These are phyloP conservation scores for Phytophthora ohioensis DNA, from an alignment of 352 stramenopile species.

Conservation along the genomic window DNA sequence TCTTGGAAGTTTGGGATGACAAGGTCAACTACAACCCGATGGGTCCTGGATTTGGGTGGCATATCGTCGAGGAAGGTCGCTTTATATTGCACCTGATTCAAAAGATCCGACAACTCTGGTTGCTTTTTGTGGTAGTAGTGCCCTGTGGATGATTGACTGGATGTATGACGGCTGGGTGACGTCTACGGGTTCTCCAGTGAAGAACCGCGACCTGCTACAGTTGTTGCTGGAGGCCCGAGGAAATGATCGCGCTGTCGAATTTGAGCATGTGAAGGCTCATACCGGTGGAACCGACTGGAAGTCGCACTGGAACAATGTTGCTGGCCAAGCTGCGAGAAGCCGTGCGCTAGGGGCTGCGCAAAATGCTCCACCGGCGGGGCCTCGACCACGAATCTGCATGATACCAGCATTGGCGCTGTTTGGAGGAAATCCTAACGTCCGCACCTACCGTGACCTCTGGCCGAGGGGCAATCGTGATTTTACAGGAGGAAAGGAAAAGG, in stretches of 20 bases:
- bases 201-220: constrained; percentile 25
- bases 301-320: constrained; percentile 25
- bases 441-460: constrained; percentile 15
- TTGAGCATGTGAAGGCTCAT: constrained; percentile 23
- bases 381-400: constrained; percentile 17
- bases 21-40: not conserved
- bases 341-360: constrained; percentile 3
- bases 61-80: not conserved
- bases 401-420: constrained; percentile 2
- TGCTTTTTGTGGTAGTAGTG: constrained; percentile 26
- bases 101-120: constrained; percentile 2
- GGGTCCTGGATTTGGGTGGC: constrained; percentile 12
- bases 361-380: not conserved
- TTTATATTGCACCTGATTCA: not conserved
- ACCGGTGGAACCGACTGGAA: constrained; percentile 15
- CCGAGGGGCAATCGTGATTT: not conserved
- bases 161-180: constrained; percentile 24
- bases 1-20: not conserved
- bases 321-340: constrained; percentile 13
- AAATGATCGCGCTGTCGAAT: constrained; percentile 7
- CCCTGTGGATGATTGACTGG: constrained; percentile 28
- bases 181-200: constrained; percentile 8
- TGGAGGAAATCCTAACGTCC: constrained; percentile 11
- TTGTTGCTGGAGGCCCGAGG: constrained; percentile 11
- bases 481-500: too few species aligned